Base-by-base conservation (phyloP, 2,329 filamentous ascomycete species). In the Dothistroma septosporum region DNA sequence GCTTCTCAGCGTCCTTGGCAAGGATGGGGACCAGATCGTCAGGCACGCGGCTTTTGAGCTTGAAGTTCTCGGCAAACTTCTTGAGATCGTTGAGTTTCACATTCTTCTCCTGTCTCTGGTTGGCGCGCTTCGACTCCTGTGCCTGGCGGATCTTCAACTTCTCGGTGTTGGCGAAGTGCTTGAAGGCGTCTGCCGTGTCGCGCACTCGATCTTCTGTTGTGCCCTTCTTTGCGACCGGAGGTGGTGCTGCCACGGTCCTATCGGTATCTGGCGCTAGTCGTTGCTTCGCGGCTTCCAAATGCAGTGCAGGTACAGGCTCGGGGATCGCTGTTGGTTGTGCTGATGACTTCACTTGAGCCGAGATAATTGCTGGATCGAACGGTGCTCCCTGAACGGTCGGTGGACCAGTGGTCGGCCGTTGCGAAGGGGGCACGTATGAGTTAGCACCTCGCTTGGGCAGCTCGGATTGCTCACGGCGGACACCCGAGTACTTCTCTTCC, bases 401-500 rank as follows among this genome's bases (percentile, higher is more conserved):
- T 64, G 90, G 85, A 28, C 82, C 86, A 33, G 89, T 85, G 19
- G 91, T 90, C 9, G 92, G 89, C 68, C 94, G 86, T 74, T 91
- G 85, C 19, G 91, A 93, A 4, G 94, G 94, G 35, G 94, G 93
- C 0, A 89, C 96, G 75, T 99, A 99, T 75, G 91, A 93, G 76
- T 86, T 86, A 22, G 82, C 75, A 57, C 81, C 80, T 10, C 83
- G 81, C 60, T 81, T 82, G 31, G 79, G 74, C 33, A 95, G 80
- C n/a, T 88, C 83, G 6, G 88, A 84, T 21, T 64, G 49, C 22
- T 80, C 78, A 65, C 93, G 87, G 64, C 88, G 88, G 58, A 99
- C 94, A 73, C 93, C 93, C 72, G 92, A 97, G 77, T 97, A 97
- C 86, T 94, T 97, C 73, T 95, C 92, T 78, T 99, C 94, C 76